Evolutionary conservation across 148 eudicot species (phyloP).

Genomic region (Agrostemma githago): DNA sequence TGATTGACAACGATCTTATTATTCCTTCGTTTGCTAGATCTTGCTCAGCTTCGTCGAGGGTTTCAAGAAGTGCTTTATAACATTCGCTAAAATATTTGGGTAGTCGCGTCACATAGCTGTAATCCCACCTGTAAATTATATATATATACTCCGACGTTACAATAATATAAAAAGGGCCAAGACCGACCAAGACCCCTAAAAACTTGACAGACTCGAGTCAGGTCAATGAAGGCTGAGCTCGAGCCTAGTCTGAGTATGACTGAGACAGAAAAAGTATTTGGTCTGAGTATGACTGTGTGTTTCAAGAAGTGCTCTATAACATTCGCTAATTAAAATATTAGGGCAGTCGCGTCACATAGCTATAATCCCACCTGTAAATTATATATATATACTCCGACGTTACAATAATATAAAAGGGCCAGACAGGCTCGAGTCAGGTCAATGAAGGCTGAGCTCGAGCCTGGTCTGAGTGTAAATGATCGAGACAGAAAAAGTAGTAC

Average conservation of each 20-base stretch:
- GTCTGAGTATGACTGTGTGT: no score
- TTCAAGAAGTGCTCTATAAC: conserved; percentile 26
- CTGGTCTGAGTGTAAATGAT: neutral
- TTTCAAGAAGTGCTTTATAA: conserved; percentile 26
- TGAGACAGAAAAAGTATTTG: no score
- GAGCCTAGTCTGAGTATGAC: no score
- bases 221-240: no score
- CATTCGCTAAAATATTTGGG: conserved; percentile 31
- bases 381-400: no score
- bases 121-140: conserved; percentile 38
- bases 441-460: no score
- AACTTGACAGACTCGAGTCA: no score
- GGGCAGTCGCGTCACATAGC: conserved; percentile 30
- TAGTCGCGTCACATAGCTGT: conserved; percentile 21
- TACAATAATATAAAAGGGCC: no score
- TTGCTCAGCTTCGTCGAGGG: conserved; percentile 28
- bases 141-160: no score
- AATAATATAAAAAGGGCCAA: no score
- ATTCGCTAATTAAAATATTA: conserved; percentile 25
- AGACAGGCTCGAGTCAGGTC: no score
- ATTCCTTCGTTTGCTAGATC: conserved; percentile 28
- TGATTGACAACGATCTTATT: conserved; percentile 9
- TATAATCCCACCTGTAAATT: conserved; percentile 38
- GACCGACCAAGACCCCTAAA: no score
- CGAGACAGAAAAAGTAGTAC: neutral